Evolutionary conservation across 2,329 filamentous ascomycete species (phyloP), one percentile per base, ranked within the genome.

Genomic region (Talaromyces sp.): DNA sequence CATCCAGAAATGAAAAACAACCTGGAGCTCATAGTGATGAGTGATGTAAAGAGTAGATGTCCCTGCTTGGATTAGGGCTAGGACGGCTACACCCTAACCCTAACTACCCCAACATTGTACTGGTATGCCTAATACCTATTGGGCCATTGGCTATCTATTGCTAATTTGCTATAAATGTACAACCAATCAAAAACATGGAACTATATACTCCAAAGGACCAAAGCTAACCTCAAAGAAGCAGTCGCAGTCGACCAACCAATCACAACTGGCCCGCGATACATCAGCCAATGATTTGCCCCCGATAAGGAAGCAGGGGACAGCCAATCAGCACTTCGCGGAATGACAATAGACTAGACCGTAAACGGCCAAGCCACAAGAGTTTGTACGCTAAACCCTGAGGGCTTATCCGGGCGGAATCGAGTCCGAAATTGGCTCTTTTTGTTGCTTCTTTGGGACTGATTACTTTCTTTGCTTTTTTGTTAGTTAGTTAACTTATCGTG

Each of bases 151-250:
- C n/a, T n/a, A n/a, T n/a, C n/a, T n/a, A n/a, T n/a, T n/a, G n/a
- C n/a, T n/a, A n/a, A n/a, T n/a, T n/a, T n/a, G n/a, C n/a, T n/a
- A n/a, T n/a, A n/a, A n/a, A n/a, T n/a, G n/a, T n/a, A n/a, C 25
- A 28, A 15, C 45, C 45, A 48, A 48, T 48, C 28, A 48, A 9
- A 46, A 48, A 5, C 3, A 48, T 10, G 2, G 10, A 15, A 1
- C 17, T 9, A 21, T 3, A 35, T 21, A 15, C n/a, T 9, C 13
- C 28, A 19, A 3, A 1, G 3, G 2, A 3, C 45, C 19, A 48
- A 48, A 28, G 5, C n/a, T n/a, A n/a, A n/a, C n/a, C 45, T 25
- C 28, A 48, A 48, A 48, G 19, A n/a, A 15, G 45, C n/a, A 48
- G 28, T 21, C 10, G 5, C 28, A 48, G 9, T 48, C 45, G 45